A percentile compares a stretch with the other conserved stretches of the same genome.
phyloP scores from a whole-genome alignment of 768 basidiomycete genomes.

The Suillus subalutaceus region DNA sequence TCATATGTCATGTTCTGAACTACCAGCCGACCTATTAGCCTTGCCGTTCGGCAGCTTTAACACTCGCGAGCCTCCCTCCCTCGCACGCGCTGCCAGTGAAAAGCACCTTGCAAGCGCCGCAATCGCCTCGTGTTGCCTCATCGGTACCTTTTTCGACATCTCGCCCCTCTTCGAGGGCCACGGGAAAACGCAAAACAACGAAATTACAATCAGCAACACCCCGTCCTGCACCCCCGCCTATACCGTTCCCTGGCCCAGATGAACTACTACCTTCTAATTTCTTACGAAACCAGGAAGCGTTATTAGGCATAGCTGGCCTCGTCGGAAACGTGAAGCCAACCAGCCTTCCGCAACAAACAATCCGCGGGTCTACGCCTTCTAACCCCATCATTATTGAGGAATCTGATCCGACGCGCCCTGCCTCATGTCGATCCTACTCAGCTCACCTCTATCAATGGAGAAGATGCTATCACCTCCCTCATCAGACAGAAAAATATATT shows the following conservation, averaged over 20 bases:
- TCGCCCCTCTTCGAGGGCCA: constrained; percentile 13
- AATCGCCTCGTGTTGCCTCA: constrained; percentile 2
- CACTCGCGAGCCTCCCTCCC: constrained; percentile 38
- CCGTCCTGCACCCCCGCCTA: constrained; percentile 55
- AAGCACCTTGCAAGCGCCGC: neutral
- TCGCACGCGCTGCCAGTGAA: constrained; percentile 17
- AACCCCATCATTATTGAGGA: constrained; percentile 79
- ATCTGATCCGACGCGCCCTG: constrained; percentile 35
- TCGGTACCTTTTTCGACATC: constrained; percentile 13
- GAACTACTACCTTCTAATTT: constrained; percentile 68
- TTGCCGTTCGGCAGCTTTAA: constrained; percentile 51
- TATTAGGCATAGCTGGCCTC: constrained; percentile 73
- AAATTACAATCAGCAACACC: constrained; percentile 45
- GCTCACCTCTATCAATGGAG: neutral
- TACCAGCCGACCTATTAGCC: constrained; percentile 79
- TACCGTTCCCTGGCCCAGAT: constrained; percentile 63
- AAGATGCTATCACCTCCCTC: constrained; percentile 44
- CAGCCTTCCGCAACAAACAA: constrained; percentile 43
- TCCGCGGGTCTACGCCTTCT: constrained; percentile 53
- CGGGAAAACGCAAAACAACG: constrained; percentile 37
- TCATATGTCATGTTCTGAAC: constrained; percentile 83
- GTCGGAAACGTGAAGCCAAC: constrained; percentile 68
- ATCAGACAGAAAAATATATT: constrained; percentile 64
- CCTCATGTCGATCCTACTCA: constrained; percentile 41
- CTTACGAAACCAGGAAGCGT: constrained; percentile 70